These are phyloP conservation scores for Heritiera littoralis DNA, from an alignment of 345 rosid genomes.

Conservation along the genomic window DNA sequence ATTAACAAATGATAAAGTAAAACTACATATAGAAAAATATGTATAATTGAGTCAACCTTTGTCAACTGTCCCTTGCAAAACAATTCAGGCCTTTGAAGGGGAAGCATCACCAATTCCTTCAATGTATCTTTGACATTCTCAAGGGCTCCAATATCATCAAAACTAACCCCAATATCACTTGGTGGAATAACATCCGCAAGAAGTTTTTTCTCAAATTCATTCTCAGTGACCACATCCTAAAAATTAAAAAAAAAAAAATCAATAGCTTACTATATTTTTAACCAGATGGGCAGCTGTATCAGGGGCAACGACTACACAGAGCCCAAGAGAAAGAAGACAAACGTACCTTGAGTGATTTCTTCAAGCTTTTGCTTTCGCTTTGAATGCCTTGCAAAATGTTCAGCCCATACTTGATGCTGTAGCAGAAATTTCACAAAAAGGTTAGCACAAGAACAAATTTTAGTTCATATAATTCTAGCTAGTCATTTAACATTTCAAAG, in stretches of 20 bases:
- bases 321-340: constrained; percentile 3
- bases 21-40: not conserved
- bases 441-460: not conserved
- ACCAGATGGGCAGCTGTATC: not conserved
- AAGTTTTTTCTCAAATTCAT: constrained; percentile 98
- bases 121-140: constrained; percentile 98
- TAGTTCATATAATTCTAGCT: not conserved
- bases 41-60: constrained; percentile 48
- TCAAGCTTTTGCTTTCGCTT: constrained; percentile 69
- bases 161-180: constrained; percentile 89
- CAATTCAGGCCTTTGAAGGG: constrained; percentile 97
- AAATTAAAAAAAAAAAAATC: constrained; percentile 3
- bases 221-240: constrained; percentile 96
- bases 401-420: constrained; percentile 73
- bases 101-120: constrained; percentile 99
- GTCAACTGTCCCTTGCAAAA: constrained; percentile 98
- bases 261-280: not conserved
- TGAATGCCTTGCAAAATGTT: constrained; percentile 67
- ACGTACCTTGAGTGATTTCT: constrained; percentile 80
- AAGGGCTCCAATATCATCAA: constrained; percentile 96
- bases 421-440: constrained; percentile 16
- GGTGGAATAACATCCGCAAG: constrained; percentile 97
- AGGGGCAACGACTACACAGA: not conserved
- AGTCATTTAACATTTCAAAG: constrained; percentile 50
- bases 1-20: not conserved